These are phyloP conservation scores for Stagonosporopsis chrysanthemi DNA, from an alignment of 2,329 filamentous ascomycete genomes.

Conservation along the genomic window DNA sequence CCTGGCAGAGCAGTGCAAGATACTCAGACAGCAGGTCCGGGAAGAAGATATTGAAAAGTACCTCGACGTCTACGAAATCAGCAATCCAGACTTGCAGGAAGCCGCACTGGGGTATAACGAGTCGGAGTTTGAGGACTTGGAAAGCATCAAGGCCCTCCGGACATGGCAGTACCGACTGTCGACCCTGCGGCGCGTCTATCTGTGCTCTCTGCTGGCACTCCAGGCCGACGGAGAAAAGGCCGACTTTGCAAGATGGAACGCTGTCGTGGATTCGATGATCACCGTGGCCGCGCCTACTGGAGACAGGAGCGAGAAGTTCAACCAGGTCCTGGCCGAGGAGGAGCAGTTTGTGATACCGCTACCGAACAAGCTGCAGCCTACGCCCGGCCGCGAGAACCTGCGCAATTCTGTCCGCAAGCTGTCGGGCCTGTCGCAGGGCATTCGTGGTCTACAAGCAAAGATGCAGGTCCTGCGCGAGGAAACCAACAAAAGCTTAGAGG, in stretches of 20 bases:
- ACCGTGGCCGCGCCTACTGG: constrained; percentile 68
- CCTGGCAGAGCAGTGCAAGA: constrained; percentile 73
- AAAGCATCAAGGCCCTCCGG: constrained; percentile 80
- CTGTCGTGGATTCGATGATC: constrained; percentile 77
- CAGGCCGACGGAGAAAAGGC: constrained; percentile 79
- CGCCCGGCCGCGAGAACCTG: constrained; percentile 82
- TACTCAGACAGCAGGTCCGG: constrained; percentile 76
- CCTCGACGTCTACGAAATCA: constrained; percentile 72
- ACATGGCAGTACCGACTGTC: constrained; percentile 72
- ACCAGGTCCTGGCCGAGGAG: constrained; percentile 76
- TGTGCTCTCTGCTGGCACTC: constrained; percentile 88
- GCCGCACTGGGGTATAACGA: constrained; percentile 63
- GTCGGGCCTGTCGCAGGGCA: constrained; percentile 85
- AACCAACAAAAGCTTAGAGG: constrained; percentile 79
- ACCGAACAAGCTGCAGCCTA: constrained; percentile 66
- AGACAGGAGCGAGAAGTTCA: constrained; percentile 70
- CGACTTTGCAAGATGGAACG: constrained; percentile 80
- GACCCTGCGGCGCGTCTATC: constrained; percentile 80
- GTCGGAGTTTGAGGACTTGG: constrained; percentile 75
- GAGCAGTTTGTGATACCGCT: constrained; percentile 66
- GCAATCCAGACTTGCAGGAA: constrained; percentile 56
- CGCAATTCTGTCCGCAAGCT: constrained; percentile 88
- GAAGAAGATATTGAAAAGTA: constrained; percentile 88
- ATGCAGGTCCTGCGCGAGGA: constrained; percentile 91
- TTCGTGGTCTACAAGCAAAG: constrained; percentile 91